Conservation (phyloP, 768 basidiomycete species). For the Leucocoprinus leucothites region DNA sequence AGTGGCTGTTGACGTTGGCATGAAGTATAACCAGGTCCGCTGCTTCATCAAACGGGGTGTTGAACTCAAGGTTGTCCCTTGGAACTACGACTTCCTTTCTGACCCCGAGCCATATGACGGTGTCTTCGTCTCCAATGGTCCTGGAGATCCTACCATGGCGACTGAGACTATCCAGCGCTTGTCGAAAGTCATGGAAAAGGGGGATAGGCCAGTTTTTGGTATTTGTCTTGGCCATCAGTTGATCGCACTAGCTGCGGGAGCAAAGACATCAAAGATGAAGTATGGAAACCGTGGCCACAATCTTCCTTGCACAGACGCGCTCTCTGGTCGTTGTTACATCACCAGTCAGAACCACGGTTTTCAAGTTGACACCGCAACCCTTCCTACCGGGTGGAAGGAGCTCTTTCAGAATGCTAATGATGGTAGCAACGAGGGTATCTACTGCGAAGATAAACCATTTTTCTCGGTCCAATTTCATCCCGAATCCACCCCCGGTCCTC, state of each 20-base stretch:
- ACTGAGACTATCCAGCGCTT: conserved; percentile 68
- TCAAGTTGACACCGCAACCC: conserved; percentile 80
- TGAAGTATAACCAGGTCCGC: conserved; percentile 99
- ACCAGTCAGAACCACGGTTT: conserved; percentile 99
- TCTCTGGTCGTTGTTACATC: conserved; percentile 97
- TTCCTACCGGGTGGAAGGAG: conserved; percentile 87
- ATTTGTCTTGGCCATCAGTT: conserved; percentile 99
- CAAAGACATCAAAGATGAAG: conserved; percentile 97
- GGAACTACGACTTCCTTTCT: conserved; percentile 88
- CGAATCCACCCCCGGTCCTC: conserved; percentile 93
- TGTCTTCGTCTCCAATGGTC: conserved; percentile 95
- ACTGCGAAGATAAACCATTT: conserved; percentile 88
- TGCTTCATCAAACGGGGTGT: conserved; percentile 92
- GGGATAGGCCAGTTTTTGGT: conserved; percentile 89
- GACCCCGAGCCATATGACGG: conserved; percentile 88
- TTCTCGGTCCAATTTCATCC: conserved; percentile 99
- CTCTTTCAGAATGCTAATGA: conserved; percentile 97
- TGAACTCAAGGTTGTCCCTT: conserved; percentile 96
- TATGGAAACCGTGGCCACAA: conserved; percentile 99
- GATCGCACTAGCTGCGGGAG: conserved; percentile 91
- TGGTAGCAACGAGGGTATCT: conserved; percentile 96
- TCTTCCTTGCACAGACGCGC: conserved; percentile 92
- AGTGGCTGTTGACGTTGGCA: conserved; percentile 94
- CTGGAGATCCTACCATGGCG: conserved; percentile 91
- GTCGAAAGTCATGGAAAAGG: conserved; percentile 61